Conservation (phyloP, 768 basidiomycete genomes). For the Amanita rubescens region DNA sequence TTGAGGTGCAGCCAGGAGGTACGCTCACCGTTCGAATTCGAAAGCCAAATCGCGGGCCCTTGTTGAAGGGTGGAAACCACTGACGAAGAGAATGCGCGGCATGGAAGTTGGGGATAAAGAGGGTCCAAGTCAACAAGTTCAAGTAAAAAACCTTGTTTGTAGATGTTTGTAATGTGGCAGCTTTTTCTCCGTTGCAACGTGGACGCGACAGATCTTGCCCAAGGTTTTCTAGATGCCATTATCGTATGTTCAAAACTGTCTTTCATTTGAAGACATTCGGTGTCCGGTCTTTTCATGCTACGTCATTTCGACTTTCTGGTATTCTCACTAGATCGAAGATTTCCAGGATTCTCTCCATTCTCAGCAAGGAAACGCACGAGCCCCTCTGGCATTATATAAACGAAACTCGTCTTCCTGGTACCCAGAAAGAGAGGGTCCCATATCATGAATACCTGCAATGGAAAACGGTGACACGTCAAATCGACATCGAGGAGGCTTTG, state of each 20-base stretch:
- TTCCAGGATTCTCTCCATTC: conserved; percentile 24
- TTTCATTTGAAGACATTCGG: conserved; percentile 9
- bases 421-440: conserved; percentile 23
- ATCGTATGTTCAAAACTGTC: conserved; percentile 16
- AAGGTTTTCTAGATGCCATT: conserved; percentile 12
- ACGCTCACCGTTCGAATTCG: conserved; percentile 75
- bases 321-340: conserved; percentile 18
- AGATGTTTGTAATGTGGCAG: conserved; percentile 12
- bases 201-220: not conserved
- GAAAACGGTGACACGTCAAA: conserved; percentile 27
- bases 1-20: not conserved
- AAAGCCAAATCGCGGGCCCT: conserved; percentile 78
- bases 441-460: conserved; percentile 32
- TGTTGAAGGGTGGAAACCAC: conserved; percentile 77
- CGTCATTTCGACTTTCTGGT: conserved; percentile 7
- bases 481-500: conserved; percentile 25
- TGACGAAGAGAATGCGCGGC: conserved; percentile 84
- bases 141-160: conserved; percentile 15
- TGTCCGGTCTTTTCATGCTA: conserved; percentile 10
- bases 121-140: conserved; percentile 14
- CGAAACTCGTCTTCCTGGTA: conserved; percentile 17
- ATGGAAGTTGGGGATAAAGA: conserved; percentile 29
- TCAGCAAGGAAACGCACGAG: conserved; percentile 27
- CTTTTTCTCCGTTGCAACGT: not conserved
- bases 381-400: conserved; percentile 37